Conservation (phyloP, 441 rosid genomes). For the Pelargonium australe region DNA sequence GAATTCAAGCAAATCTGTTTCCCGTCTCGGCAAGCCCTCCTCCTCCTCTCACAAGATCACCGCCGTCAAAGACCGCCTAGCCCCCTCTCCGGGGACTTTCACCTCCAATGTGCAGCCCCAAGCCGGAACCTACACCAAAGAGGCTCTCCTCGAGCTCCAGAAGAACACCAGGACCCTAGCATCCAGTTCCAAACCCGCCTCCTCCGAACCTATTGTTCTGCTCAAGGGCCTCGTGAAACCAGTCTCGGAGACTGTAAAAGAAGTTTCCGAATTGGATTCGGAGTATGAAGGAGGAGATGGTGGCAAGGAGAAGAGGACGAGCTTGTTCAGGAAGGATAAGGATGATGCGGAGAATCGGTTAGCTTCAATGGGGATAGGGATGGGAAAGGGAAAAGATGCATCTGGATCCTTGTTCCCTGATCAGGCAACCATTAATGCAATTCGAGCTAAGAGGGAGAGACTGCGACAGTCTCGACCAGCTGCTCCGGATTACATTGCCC, state of each 20-base stretch:
- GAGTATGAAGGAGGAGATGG: conserved; percentile 24
- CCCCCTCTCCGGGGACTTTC: conserved; percentile 24
- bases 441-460: conserved; percentile 61
- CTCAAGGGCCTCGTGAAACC: conserved; percentile 70
- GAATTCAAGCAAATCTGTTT: conserved; percentile 22
- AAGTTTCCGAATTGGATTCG: conserved; percentile 1
- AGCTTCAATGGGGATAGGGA: conserved; percentile 27
- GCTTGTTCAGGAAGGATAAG: background rate
- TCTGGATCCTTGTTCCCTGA: conserved; percentile 29
- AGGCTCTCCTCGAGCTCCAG: conserved; percentile 81
- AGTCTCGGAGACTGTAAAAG: background rate
- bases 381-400: conserved; percentile 20
- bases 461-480: conserved; percentile 39
- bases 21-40: conserved; percentile 35
- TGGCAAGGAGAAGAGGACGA: conserved; percentile 4
- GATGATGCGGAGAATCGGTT: conserved; percentile 30
- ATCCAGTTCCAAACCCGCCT: conserved; percentile 10
- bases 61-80: conserved; percentile 46
- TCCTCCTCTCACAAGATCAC: conserved; percentile 54
- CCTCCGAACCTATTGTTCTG: conserved; percentile 53
- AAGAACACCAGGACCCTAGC: conserved; percentile 81
- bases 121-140: conserved; percentile 79
- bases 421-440: conserved; percentile 58
- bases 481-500: conserved; percentile 68
- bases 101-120: conserved; percentile 72